Conservation (phyloP, 192 early-diverging fungal species). For the Mortierella alpina region DNA sequence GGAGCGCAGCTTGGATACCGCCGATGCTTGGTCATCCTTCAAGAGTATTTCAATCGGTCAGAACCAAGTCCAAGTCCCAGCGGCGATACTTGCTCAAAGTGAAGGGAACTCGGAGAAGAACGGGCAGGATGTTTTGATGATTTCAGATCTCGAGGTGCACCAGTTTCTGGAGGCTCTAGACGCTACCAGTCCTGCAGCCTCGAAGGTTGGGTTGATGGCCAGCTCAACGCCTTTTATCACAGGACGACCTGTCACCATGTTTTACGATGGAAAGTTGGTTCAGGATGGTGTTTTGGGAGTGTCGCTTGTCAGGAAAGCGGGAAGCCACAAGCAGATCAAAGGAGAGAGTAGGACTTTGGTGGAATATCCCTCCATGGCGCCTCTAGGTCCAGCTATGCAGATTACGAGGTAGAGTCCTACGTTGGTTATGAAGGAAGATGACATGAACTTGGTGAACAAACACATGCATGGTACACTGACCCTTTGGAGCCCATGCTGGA, state of each 20-base stretch:
- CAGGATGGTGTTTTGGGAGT: slow-evolving; percentile 64
- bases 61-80: slow-evolving; percentile 46
- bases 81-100: slow-evolving; percentile 5
- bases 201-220: slow-evolving; percentile 60
- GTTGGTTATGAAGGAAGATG: background rate
- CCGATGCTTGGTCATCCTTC: slow-evolving; percentile 41
- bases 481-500: background rate
- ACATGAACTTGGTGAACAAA: background rate
- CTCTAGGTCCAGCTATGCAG: slow-evolving; percentile 58
- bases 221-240: slow-evolving; percentile 68
- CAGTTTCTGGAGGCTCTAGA: slow-evolving; percentile 63
- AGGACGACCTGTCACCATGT: slow-evolving; percentile 61
- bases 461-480: background rate
- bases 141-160: slow-evolving; percentile 65
- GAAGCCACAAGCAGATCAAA: background rate
- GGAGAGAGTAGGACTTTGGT: slow-evolving; percentile 11
- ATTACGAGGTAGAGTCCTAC: slow-evolving; percentile 56
- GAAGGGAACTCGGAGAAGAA: background rate
- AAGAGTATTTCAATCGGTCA: slow-evolving; percentile 39
- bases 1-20: slow-evolving; percentile 43
- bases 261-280: slow-evolving; percentile 54
- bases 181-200: slow-evolving; percentile 48
- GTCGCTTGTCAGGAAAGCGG: slow-evolving; percentile 22
- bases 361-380: slow-evolving; percentile 53
- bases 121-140: slow-evolving; percentile 44